A percentile compares a stretch with the other conserved stretches of the same genome.
Conservation (phyloP, 495 filamentous ascomycete species). For the Aspergillus mulundensis region DNA sequence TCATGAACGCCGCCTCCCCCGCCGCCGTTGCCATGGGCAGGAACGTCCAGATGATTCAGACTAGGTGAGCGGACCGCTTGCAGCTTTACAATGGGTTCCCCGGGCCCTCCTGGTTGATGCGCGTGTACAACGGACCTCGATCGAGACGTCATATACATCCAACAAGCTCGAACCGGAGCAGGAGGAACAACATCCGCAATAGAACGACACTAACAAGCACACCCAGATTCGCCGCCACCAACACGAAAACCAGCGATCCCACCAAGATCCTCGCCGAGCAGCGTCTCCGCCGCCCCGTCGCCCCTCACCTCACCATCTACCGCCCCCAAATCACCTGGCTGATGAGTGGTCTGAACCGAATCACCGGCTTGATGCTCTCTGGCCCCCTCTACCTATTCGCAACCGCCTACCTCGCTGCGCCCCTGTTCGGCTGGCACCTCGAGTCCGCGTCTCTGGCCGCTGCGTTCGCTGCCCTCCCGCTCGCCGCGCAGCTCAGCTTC, state of each 20-base stretch:
- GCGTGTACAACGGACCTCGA: not conserved
- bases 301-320: constrained; percentile 90
- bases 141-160: constrained; percentile 28
- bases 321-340: constrained; percentile 84
- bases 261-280: constrained; percentile 75
- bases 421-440: constrained; percentile 78
- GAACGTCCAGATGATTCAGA: constrained; percentile 51
- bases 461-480: constrained; percentile 67
- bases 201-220: constrained; percentile 7
- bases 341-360: constrained; percentile 66
- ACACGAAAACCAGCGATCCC: constrained; percentile 54
- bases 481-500: constrained; percentile 61
- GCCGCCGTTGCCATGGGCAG: constrained; percentile 47
- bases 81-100: not conserved
- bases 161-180: not conserved
- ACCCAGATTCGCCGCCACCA: constrained; percentile 51
- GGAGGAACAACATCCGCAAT: not conserved
- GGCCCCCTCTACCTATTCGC: constrained; percentile 80
- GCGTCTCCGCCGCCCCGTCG: constrained; percentile 76
- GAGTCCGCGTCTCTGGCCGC: constrained; percentile 76
- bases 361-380: constrained; percentile 71
- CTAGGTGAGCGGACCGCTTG: constrained; percentile 41
- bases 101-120: not conserved
- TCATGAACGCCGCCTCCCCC: constrained; percentile 49
- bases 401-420: constrained; percentile 76